Conservation (phyloP, 345 rosid species). For the Rubroshorea leprosula region DNA sequence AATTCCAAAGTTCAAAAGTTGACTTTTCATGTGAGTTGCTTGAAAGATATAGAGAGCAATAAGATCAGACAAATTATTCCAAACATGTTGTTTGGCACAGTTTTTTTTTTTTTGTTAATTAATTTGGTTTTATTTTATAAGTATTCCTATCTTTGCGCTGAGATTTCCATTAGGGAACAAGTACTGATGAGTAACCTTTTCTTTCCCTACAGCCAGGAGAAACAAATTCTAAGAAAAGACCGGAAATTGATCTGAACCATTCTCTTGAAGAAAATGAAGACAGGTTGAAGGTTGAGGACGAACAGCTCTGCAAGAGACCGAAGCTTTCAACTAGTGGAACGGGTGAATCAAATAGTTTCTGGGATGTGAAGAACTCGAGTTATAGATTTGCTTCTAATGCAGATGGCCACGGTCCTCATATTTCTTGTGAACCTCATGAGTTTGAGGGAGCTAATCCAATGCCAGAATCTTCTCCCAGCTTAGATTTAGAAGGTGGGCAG, state of each 20-base stretch:
- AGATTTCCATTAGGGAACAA: background rate
- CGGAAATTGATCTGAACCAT: constrained; percentile 11
- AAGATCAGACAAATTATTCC: too few relatives aligned
- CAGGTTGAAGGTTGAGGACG: background rate
- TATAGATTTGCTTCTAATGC: background rate
- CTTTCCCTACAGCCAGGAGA: constrained; percentile 15
- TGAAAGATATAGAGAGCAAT: too few relatives aligned
- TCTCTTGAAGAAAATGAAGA: constrained; percentile 2
- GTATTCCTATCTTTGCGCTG: background rate
- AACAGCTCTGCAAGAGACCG: background rate
- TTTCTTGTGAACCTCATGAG: background rate
- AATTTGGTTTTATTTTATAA: too few relatives aligned
- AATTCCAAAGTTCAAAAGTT: too few relatives aligned
- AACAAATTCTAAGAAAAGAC: constrained; percentile 4
- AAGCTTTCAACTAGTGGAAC: background rate
- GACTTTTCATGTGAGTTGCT: too few relatives aligned
- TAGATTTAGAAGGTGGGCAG: background rate
- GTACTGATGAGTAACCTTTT: background rate
- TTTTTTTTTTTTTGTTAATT: too few relatives aligned
- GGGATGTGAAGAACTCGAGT: background rate
- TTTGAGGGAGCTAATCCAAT: too few relatives aligned
- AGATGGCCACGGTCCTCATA: background rate
- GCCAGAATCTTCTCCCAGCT: background rate
- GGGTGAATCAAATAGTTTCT: background rate
- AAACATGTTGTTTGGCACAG: too few relatives aligned